These are phyloP conservation scores for Starmerella cellae DNA, from an alignment of 805 yeast species.

Conservation along the genomic window DNA sequence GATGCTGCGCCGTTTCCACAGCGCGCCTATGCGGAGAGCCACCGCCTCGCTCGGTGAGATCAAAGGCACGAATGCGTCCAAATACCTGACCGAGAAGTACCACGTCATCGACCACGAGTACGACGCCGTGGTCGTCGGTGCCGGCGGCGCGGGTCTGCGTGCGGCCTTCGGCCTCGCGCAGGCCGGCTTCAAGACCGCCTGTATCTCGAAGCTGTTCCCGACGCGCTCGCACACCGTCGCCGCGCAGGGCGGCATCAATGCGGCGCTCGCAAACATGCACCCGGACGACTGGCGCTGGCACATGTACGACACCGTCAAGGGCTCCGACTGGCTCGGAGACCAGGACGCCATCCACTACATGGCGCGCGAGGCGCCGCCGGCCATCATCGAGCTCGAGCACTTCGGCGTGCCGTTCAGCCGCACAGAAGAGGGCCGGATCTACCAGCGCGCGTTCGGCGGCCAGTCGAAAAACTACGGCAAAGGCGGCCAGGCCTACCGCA, in stretches of 20 bases:
- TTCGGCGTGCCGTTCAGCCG: conserved; percentile 97
- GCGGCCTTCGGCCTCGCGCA: conserved; percentile 97
- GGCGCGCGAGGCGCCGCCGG: conserved; percentile 95
- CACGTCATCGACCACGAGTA: conserved; percentile 94
- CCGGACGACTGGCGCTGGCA: conserved; percentile 99
- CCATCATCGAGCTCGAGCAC: conserved; percentile 93
- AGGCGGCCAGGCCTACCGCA: conserved; percentile 98
- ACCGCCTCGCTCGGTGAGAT: conserved; percentile 28
- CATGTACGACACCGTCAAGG: conserved; percentile 98
- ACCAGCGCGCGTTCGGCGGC: conserved; percentile 99
- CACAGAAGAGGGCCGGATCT: conserved; percentile 90
- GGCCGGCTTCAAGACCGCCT: conserved; percentile 95
- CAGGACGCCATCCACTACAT: conserved; percentile 98
- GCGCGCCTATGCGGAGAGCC: conserved; percentile 11
- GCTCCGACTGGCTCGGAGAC: conserved; percentile 98
- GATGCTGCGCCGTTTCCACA: conserved; percentile 15
- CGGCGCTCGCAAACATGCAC: conserved; percentile 98
- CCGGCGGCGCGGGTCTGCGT: conserved; percentile 98
- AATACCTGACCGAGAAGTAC: conserved; percentile 53
- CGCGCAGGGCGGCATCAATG: conserved; percentile 99
- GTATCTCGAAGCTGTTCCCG: conserved; percentile 92
- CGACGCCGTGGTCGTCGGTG: conserved; percentile 96
- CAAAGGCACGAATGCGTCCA: conserved; percentile 37
- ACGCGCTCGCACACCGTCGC: conserved; percentile 98
- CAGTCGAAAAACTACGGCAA: conserved; percentile 90